Evolutionary conservation across 2,329 filamentous ascomycete genomes (phyloP).

Genomic region (Talaromyces sp.): DNA sequence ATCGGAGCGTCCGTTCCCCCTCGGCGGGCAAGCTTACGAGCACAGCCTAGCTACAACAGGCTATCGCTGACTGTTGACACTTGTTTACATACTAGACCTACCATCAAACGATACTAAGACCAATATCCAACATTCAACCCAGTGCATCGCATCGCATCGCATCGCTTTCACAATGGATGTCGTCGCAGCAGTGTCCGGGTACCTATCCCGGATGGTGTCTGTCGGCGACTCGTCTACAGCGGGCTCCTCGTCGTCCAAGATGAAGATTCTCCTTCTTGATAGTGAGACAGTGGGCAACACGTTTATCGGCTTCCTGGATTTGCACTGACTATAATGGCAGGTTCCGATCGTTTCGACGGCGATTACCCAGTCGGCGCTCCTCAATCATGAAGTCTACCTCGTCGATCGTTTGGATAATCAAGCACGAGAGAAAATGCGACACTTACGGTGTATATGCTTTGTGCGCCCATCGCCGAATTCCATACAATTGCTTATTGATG

Average conservation of each 20-base stretch:
- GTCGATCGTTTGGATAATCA: conserved; percentile 92
- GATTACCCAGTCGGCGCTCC: conserved; percentile 88
- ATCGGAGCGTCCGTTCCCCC: conserved; percentile 5
- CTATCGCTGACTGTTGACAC: background rate
- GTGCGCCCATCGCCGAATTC: conserved; percentile 88
- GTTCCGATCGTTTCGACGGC: conserved; percentile 91
- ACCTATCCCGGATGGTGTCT: conserved; percentile 94
- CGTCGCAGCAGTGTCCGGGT: conserved; percentile 86
- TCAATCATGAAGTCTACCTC: conserved; percentile 96
- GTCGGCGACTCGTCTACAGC: conserved; percentile 66
- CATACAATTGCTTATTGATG: conserved; percentile 90
- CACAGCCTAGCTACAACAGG: background rate
- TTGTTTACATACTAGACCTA: background rate
- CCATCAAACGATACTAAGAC: background rate
- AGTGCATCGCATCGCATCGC: conserved; percentile 4
- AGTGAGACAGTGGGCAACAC: conserved; percentile 72
- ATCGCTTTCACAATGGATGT: conserved; percentile 72
- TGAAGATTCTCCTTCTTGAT: conserved; percentile 96
- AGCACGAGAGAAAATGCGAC: conserved; percentile 93
- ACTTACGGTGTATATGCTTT: conserved; percentile 89
- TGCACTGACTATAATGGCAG: conserved; percentile 39
- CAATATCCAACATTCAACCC: background rate
- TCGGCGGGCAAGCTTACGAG: background rate
- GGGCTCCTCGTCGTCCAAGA: conserved; percentile 70
- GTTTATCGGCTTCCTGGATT: conserved; percentile 19